Evolutionary conservation across 192 early-diverging fungal species (phyloP), one percentile per base, ranked within the genome.

Genomic region (Anaeromyces robustus): DNA sequence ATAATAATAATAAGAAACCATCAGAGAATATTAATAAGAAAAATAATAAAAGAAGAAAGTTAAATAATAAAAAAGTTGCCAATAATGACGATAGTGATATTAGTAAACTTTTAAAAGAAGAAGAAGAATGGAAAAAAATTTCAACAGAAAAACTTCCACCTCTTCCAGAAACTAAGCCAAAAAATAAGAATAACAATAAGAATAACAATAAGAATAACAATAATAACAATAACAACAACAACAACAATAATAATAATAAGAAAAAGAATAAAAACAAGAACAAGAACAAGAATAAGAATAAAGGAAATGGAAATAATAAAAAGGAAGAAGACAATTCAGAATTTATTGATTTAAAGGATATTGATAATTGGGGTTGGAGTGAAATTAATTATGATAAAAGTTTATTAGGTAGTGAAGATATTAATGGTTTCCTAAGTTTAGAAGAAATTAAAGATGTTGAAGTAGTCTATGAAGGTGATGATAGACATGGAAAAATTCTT

Each of bases 361-460:
- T 86, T 7, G 85, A 89, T 32, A 83, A 83, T 7, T 89, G 89
- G 88, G 89, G 85, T 39, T 94, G 93, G 93, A 86, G 84, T 17
- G 83, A 88, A 26, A 89, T 93, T 4, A 29, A 82, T 82, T 77
- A 86, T 89, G 77, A 79, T 88, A 14, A 86, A 88, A 29, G 86
- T 85, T 78, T 68, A 68, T 68, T 68, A 68, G 88, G 86, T 52
- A 90, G 94, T 59, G 94, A 93, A 77, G 84, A 37, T 30, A 81
- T 90, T 78, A 93, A 92, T 22, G 96, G 95, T 5, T 94, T 98
- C 84, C 78, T 96, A 28, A 92, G 92, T 77, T 87, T 98, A 43
- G 95, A 98, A 83, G 96, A 98, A 80, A 84, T 96, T 30, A 92
- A 94, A 32, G 94, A 90, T 78, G 92, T 96, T 16, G 93, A 95